Evolutionary conservation across 371 early-diverging fungal species (phyloP).

Genomic region (Mortierella polycephala): DNA sequence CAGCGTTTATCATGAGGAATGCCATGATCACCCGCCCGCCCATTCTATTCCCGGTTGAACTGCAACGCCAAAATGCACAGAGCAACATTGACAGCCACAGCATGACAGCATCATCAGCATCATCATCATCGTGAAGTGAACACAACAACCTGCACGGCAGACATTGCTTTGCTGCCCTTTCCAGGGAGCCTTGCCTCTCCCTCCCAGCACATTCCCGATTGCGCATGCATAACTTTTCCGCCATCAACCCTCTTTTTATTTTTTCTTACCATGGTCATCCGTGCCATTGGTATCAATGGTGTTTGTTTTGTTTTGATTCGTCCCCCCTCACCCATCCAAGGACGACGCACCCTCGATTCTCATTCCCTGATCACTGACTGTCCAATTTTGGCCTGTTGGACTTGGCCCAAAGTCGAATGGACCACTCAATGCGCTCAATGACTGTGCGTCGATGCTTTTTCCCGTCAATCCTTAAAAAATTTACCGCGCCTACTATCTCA

Average conservation of each 20-base stretch:
- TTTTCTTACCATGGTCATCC: neutral
- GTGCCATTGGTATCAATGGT: neutral
- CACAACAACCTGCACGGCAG: neutral
- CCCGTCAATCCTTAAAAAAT: conserved; percentile 25
- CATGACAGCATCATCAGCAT: too few species aligned
- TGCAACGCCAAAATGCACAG: neutral
- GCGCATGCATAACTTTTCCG: conserved; percentile 20
- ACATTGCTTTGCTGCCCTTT: neutral
- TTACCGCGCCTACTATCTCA: conserved; percentile 18
- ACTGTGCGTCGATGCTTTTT: conserved; percentile 25
- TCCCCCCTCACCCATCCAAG: neutral
- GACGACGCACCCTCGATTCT: neutral
- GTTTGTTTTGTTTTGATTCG: neutral
- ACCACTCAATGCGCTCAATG: conserved; percentile 4
- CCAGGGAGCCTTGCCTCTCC: neutral
- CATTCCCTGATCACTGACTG: neutral
- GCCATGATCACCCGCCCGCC: neutral
- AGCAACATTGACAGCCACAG: neutral
- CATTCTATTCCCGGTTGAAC: conserved; percentile 1
- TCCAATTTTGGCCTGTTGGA: too few species aligned
- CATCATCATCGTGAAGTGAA: neutral
- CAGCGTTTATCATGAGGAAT: neutral
- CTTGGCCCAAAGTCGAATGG: neutral
- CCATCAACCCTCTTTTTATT: neutral
- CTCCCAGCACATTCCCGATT: conserved; percentile 16